These are phyloP conservation scores for Gloeophyllum trabeum DNA, from an alignment of 768 basidiomycete genomes.

Conservation along the genomic window DNA sequence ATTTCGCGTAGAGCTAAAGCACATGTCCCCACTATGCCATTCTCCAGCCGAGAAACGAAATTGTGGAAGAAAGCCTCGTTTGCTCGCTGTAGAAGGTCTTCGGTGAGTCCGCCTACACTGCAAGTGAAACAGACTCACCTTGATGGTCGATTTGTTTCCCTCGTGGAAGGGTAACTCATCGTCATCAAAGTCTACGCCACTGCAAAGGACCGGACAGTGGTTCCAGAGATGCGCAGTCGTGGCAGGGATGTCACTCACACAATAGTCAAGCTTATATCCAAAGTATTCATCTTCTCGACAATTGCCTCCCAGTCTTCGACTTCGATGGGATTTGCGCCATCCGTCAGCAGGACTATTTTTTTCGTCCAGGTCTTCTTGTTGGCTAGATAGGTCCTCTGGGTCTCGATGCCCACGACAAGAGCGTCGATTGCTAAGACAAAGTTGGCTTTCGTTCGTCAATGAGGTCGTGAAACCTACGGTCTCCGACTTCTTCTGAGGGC, in stretches of 20 bases:
- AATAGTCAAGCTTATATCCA: slow-evolving; percentile 50
- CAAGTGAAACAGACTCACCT: slow-evolving; percentile 36
- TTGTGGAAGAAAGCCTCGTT: slow-evolving; percentile 69
- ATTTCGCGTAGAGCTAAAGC: slow-evolving; percentile 54
- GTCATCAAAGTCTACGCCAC: slow-evolving; percentile 87
- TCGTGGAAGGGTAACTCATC: slow-evolving; percentile 52
- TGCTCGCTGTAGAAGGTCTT: slow-evolving; percentile 30
- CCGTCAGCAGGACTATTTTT: slow-evolving; percentile 76
- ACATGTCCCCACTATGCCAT: slow-evolving; percentile 53
- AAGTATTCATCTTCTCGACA: slow-evolving; percentile 47
- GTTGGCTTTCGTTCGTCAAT: too few species aligned
- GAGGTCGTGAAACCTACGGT: slow-evolving; percentile 45
- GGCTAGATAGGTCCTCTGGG: slow-evolving; percentile 54
- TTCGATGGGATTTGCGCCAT: slow-evolving; percentile 69
- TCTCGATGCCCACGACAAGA: slow-evolving; percentile 77
- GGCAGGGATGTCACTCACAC: slow-evolving; percentile 38
- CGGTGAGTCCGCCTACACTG: not conserved
- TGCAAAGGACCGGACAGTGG: slow-evolving; percentile 17
- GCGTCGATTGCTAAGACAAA: slow-evolving; percentile 62
- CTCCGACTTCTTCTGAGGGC: slow-evolving; percentile 47
- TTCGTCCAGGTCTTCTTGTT: slow-evolving; percentile 79
- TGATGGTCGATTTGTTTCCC: slow-evolving; percentile 57
- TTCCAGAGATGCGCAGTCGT: not conserved
- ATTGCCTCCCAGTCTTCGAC: slow-evolving; percentile 68
- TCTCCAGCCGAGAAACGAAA: slow-evolving; percentile 26